phyloP scores from a whole-genome alignment of 179 eudicot species.

The Pouteria campechiana region DNA sequence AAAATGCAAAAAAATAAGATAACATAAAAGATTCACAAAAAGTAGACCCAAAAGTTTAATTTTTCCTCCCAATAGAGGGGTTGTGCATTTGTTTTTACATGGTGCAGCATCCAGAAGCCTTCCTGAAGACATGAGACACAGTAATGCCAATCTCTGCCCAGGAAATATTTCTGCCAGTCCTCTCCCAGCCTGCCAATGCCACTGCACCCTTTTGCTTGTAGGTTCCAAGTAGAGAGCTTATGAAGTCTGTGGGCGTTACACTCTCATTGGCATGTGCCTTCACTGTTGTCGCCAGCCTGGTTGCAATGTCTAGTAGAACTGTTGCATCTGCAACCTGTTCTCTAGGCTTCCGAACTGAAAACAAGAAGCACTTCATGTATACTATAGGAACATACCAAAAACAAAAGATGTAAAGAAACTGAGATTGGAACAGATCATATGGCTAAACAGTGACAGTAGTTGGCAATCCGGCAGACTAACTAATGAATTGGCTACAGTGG shows the following conservation, averaged over 20 bases:
- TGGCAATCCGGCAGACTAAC: too few relatives aligned
- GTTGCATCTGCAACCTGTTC: slow-evolving; percentile 99
- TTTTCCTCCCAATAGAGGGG: too few relatives aligned
- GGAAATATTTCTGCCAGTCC: slow-evolving; percentile 22
- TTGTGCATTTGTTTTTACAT: slow-evolving; percentile 33
- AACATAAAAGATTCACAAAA: background rate
- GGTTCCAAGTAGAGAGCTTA: slow-evolving; percentile 43
- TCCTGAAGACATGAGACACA: slow-evolving; percentile 54
- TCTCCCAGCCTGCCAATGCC: slow-evolving; percentile 26
- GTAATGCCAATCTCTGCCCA: slow-evolving; percentile 75
- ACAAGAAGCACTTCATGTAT: too few relatives aligned
- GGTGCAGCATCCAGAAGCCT: slow-evolving; percentile 62
- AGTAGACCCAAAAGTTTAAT: too few relatives aligned
- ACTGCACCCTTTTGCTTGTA: slow-evolving; percentile 46
- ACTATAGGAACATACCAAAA: too few relatives aligned
- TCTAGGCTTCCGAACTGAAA: slow-evolving; percentile 73
- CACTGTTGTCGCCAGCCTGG: slow-evolving; percentile 52
- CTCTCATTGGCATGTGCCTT: slow-evolving; percentile 68
- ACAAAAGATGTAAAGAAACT: too few relatives aligned
- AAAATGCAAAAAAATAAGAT: background rate
- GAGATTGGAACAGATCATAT: too few relatives aligned
- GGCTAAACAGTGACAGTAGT: too few relatives aligned
- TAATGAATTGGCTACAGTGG: too few relatives aligned
- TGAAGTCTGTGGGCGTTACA: slow-evolving; percentile 64
- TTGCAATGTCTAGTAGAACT: slow-evolving; percentile 70